Conservation (phyloP, 805 yeast species). For the Saccharomyces mikatae region DNA sequence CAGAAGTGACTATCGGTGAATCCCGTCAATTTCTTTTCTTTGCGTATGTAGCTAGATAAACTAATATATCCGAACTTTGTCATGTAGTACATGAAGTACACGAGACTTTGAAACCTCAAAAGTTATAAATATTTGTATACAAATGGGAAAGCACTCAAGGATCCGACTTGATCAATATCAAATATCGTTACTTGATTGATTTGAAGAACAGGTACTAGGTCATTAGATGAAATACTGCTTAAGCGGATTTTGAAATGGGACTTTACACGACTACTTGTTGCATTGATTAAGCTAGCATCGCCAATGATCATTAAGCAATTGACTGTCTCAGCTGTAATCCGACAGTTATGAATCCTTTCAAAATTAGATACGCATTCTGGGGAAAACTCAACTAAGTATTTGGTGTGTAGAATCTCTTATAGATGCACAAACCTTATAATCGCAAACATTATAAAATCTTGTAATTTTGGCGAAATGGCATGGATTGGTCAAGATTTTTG, state of each 20-base stretch:
- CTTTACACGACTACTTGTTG: constrained; percentile 1
- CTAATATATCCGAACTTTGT: not conserved
- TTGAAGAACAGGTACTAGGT: constrained; percentile 11
- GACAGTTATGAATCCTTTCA: constrained; percentile 16
- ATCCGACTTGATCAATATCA: constrained; percentile 21
- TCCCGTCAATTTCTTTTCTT: not conserved
- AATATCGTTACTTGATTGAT: constrained; percentile 20
- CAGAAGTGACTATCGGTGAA: not conserved
- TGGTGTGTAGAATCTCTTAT: constrained; percentile 19
- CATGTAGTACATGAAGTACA: too few species aligned
- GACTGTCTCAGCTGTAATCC: constrained; percentile 23
- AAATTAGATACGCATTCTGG: constrained; percentile 23
- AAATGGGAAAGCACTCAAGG: constrained; percentile 11
- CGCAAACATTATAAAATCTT: constrained; percentile 17
- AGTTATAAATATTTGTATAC: constrained; percentile 3
- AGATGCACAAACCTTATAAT: constrained; percentile 20
- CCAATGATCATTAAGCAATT: constrained; percentile 24
- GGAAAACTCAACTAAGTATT: constrained; percentile 29
- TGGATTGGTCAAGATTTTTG: constrained; percentile 6
- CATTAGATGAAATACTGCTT: not conserved
- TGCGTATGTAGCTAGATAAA: not conserved
- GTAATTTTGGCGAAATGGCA: constrained; percentile 20
- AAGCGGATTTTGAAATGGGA: not conserved
- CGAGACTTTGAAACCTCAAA: not conserved
- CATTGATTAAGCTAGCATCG: constrained; percentile 9